Conservation (phyloP, 805 yeast species). For the Ogataea sp. region DNA sequence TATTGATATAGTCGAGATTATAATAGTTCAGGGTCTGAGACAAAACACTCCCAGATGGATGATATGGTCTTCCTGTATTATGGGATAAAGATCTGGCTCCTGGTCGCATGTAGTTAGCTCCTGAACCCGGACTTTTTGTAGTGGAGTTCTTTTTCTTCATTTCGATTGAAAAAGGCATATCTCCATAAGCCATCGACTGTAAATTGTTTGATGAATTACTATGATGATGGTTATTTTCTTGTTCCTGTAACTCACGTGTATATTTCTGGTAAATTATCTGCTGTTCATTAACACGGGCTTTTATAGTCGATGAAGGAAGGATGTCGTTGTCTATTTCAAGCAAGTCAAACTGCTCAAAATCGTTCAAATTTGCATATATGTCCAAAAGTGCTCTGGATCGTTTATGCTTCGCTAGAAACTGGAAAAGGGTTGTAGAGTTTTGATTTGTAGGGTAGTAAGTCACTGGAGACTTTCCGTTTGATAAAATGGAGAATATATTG, state of each 20-base stretch:
- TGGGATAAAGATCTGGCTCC: neutral
- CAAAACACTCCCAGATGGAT: slow-evolving; percentile 1
- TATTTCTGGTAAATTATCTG: neutral
- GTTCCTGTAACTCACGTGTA: neutral
- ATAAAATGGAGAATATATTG: slow-evolving; percentile 21
- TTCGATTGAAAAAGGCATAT: neutral
- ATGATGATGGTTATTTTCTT: neutral
- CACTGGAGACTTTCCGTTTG: slow-evolving; percentile 32
- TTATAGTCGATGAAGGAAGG: neutral
- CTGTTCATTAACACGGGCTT: neutral
- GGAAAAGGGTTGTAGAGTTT: slow-evolving; percentile 50
- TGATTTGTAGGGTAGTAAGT: slow-evolving; percentile 70
- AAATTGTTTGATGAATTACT: too few relatives aligned
- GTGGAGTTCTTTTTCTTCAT: neutral
- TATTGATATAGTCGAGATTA: slow-evolving; percentile 17
- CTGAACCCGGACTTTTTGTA: neutral
- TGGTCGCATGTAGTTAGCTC: too few relatives aligned
- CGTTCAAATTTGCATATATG: slow-evolving; percentile 34
- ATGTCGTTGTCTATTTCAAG: slow-evolving; percentile 7
- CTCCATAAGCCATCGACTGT: too few relatives aligned
- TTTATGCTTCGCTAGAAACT: slow-evolving; percentile 36
- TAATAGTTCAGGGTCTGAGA: slow-evolving; percentile 16
- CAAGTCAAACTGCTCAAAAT: slow-evolving; percentile 24
- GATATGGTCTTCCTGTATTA: neutral
- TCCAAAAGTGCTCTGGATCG: slow-evolving; percentile 37